Conservation (phyloP, 345 rosid species). For the Jatropha curcas region DNA sequence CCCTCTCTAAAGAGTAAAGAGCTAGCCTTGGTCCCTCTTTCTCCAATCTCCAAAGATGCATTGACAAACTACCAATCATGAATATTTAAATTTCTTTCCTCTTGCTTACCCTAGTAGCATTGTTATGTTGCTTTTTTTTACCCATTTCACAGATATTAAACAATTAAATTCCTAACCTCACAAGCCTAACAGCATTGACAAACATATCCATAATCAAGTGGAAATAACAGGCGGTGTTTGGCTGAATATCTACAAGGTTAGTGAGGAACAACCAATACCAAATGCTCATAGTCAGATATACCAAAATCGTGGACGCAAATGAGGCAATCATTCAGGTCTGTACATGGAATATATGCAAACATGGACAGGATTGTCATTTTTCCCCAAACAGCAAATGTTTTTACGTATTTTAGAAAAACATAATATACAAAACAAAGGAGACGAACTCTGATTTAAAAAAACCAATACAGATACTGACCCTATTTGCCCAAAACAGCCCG, state of each 20-base stretch:
- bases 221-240: neutral
- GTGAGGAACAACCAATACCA: neutral
- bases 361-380: neutral
- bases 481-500: conserved; percentile 93
- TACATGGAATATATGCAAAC: neutral
- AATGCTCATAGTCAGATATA: neutral
- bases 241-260: no score
- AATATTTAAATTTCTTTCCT: neutral
- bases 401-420: neutral
- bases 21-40: no score
- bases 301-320: neutral
- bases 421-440: neutral
- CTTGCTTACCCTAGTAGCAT: neutral
- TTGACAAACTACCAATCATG: no score
- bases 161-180: neutral
- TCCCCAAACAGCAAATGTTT: neutral
- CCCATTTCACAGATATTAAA: neutral
- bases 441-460: neutral
- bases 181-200: neutral
- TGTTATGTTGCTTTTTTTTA: neutral
- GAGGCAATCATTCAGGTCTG: neutral
- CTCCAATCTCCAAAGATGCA: neutral
- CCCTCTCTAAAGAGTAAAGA: no score
- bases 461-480: conserved; percentile 45
- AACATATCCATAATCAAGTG: neutral